These are phyloP conservation scores for Ophiocordyceps camponoti-floridani DNA, from an alignment of 2,329 filamentous ascomycete species.

Conservation along the genomic window DNA sequence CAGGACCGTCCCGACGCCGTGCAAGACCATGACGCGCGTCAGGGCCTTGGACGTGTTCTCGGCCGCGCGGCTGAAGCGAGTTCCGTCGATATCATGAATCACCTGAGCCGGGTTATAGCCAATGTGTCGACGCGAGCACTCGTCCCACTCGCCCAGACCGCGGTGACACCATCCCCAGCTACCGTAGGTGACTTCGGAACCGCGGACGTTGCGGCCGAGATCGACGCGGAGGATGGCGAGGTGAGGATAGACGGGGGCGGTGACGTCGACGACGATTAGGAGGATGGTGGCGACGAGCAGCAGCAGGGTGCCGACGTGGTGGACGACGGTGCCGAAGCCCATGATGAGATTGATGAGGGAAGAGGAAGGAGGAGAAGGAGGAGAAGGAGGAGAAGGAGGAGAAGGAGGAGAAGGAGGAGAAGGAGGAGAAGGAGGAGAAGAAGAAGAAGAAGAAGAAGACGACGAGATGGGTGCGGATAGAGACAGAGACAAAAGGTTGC, in stretches of 20 bases:
- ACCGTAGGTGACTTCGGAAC: slow-evolving; percentile 30
- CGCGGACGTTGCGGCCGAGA: slow-evolving; percentile 18
- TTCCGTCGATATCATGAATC: slow-evolving; percentile 19
- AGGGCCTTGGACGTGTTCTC: slow-evolving; percentile 27
- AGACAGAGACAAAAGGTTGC: not conserved
- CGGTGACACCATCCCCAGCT: slow-evolving; percentile 40
- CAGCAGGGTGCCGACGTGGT: slow-evolving; percentile 39
- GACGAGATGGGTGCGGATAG: not conserved
- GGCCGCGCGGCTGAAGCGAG: slow-evolving; percentile 22
- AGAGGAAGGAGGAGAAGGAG: not conserved
- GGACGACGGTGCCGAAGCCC: slow-evolving; percentile 30
- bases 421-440: not conserved
- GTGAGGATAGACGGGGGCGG: slow-evolving; percentile 37
- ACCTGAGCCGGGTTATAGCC: slow-evolving; percentile 37
- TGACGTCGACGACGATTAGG: slow-evolving; percentile 38
- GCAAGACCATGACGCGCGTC: slow-evolving; percentile 42
- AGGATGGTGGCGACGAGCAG: slow-evolving; percentile 36
- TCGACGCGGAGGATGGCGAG: slow-evolving; percentile 35
- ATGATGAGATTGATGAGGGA: slow-evolving; percentile 12
- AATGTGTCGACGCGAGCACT: slow-evolving; percentile 27
- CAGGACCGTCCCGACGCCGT: slow-evolving; percentile 39
- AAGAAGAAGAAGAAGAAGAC: not conserved
- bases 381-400: not conserved
- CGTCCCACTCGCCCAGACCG: slow-evolving; percentile 17
- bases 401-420: not conserved